phyloP scores from a whole-genome alignment of 768 basidiomycete genomes.

The Sarcomyxa edulis region DNA sequence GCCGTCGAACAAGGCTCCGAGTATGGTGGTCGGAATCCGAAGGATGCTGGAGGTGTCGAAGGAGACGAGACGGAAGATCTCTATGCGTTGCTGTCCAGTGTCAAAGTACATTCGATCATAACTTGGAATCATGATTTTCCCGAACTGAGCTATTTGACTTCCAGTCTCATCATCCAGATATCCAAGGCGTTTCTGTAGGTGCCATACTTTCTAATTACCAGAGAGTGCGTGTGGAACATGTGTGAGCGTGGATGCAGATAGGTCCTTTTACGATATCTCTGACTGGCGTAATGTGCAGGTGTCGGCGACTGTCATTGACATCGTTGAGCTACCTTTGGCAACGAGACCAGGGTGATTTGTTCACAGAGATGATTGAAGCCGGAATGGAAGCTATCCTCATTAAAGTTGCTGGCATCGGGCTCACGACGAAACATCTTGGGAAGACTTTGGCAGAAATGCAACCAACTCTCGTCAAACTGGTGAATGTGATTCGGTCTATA shows the following conservation, averaged over 20 bases:
- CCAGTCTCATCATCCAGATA: conserved; percentile 72
- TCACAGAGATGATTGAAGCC: conserved; percentile 79
- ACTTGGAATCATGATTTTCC: not conserved
- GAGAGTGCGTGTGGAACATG: conserved; percentile 94
- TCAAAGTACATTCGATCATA: conserved; percentile 54
- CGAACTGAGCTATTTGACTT: conserved; percentile 4
- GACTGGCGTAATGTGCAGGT: conserved; percentile 48
- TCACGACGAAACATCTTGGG: conserved; percentile 74
- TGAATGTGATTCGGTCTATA: conserved; percentile 26
- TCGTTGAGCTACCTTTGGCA: conserved; percentile 93
- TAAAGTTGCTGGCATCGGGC: conserved; percentile 94
- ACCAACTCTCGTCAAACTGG: conserved; percentile 66
- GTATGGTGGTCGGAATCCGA: conserved; percentile 69
- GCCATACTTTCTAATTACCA: conserved; percentile 98
- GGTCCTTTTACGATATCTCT: not conserved
- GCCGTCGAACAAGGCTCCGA: conserved; percentile 80
- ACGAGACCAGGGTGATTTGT: conserved; percentile 77
- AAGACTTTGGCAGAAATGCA: conserved; percentile 71
- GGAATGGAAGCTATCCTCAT: conserved; percentile 83
- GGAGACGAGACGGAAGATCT: conserved; percentile 99
- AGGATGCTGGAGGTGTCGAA: conserved; percentile 37
- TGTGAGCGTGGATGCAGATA: conserved; percentile 61
- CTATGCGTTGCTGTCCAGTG: conserved; percentile 58
- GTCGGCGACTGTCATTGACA: conserved; percentile 72
- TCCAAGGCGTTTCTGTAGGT: conserved; percentile 87